A percentile compares a stretch with the other conserved stretches of the same genome.
phyloP scores from a whole-genome alignment of 2,329 filamentous ascomycete genomes.

The Aureobasidium lini region DNA sequence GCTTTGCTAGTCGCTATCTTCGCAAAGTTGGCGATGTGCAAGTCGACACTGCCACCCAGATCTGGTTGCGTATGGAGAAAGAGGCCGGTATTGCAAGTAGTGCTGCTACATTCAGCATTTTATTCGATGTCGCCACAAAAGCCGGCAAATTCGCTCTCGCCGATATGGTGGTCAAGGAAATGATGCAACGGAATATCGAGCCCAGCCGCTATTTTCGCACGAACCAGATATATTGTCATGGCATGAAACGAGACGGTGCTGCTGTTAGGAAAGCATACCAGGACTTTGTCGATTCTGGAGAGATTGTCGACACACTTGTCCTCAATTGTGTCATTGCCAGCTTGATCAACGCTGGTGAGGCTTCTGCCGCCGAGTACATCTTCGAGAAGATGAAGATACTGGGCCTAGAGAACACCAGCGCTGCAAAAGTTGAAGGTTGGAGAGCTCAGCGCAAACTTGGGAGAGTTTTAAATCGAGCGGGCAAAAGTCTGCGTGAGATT shows the following conservation, averaged over 20 bases:
- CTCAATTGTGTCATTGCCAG: slow-evolving; percentile 81
- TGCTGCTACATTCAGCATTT: slow-evolving; percentile 82
- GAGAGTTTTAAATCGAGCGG: slow-evolving; percentile 40
- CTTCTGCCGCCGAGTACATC: slow-evolving; percentile 66
- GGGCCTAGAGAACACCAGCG: slow-evolving; percentile 34
- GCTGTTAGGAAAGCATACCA: slow-evolving; percentile 71
- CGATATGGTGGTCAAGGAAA: slow-evolving; percentile 77
- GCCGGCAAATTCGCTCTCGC: slow-evolving; percentile 76
- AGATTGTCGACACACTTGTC: slow-evolving; percentile 80
- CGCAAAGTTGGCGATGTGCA: slow-evolving; percentile 51
- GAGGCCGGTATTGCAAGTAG: slow-evolving; percentile 57
- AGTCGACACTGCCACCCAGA: slow-evolving; percentile 59
- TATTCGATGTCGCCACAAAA: slow-evolving; percentile 84
- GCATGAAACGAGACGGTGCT: slow-evolving; percentile 63
- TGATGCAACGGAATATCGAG: slow-evolving; percentile 58
- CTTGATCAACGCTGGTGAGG: slow-evolving; percentile 68
- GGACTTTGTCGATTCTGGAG: slow-evolving; percentile 73
- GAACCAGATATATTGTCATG: slow-evolving; percentile 76
- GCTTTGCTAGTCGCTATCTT: slow-evolving; percentile 68
- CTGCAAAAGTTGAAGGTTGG: slow-evolving; percentile 33
- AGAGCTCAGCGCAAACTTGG: slow-evolving; percentile 36
- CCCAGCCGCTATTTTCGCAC: slow-evolving; percentile 77
- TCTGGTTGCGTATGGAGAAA: slow-evolving; percentile 89
- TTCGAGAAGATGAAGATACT: slow-evolving; percentile 76
- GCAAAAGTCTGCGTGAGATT: slow-evolving; percentile 33